Evolutionary conservation across 2,329 filamentous ascomycete species (phyloP).

Genomic region (Sphaerulina populicola): DNA sequence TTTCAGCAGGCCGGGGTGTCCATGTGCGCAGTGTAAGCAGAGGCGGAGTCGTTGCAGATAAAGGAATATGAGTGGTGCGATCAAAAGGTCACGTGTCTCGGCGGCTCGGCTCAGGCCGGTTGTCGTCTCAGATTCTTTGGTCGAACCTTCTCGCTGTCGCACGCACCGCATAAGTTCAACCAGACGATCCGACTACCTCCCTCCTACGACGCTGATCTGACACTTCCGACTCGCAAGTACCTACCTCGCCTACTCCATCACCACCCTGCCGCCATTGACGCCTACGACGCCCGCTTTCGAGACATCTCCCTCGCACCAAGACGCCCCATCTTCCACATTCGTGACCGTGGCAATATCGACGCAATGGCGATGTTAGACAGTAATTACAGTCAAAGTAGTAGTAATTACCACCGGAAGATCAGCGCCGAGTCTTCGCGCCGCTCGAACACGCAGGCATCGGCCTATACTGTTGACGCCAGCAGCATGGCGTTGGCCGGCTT

Average conservation of each 20-base stretch:
- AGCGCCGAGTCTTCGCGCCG: conserved; percentile 55
- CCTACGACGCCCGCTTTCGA: background rate
- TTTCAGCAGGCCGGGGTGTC: conserved; percentile 3
- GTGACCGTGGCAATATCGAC: conserved; percentile 41
- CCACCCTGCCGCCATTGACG: background rate
- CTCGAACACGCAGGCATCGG: conserved; percentile 77
- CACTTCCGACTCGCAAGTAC: conserved; percentile 2
- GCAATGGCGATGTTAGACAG: conserved; percentile 62
- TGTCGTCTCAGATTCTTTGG: background rate
- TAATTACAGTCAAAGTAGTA: conserved; percentile 64
- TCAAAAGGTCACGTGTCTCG: conserved; percentile 1
- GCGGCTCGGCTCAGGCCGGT: background rate
- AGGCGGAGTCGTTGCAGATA: background rate
- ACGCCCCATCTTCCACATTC: conserved; percentile 3
- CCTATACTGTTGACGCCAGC: conserved; percentile 70
- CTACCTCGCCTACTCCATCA: conserved; percentile 1
- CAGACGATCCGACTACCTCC: background rate
- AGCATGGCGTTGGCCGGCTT: conserved; percentile 68
- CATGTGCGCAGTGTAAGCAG: background rate
- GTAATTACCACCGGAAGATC: conserved; percentile 43
- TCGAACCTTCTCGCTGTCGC: background rate
- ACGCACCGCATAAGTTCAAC: background rate
- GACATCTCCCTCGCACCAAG: background rate
- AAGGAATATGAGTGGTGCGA: conserved; percentile 3
- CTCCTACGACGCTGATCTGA: background rate